These are phyloP conservation scores for Leccinum insolens DNA, from an alignment of 1,284 basidiomycete species.

Conservation along the genomic window DNA sequence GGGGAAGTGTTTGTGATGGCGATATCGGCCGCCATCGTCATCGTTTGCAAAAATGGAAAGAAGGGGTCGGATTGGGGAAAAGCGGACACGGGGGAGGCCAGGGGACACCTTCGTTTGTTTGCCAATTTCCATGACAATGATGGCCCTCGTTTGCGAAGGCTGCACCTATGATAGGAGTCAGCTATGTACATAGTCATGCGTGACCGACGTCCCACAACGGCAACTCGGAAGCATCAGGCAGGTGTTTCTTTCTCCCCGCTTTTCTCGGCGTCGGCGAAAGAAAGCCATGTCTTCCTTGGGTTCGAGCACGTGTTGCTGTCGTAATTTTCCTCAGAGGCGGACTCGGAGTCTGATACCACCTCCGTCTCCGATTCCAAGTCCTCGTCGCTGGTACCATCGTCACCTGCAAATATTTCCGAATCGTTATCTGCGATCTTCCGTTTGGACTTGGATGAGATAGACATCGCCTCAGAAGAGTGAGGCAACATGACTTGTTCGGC, in stretches of 20 bases:
- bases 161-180: background rate
- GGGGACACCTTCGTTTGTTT: background rate
- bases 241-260: background rate
- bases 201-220: background rate
- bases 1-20: background rate
- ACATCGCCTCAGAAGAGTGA: no score
- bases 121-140: background rate
- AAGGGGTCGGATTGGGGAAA: background rate
- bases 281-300: slow-evolving; percentile 9
- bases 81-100: background rate
- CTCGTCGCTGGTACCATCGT: no score
- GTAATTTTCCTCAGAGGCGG: background rate
- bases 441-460: no score
- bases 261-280: background rate
- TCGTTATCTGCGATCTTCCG: no score
- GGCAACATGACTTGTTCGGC: no score
- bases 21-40: background rate
- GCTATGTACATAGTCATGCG: background rate
- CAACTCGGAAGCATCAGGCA: background rate
- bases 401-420: no score
- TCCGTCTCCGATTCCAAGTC: no score
- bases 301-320: slow-evolving; percentile 7
- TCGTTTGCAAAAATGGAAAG: background rate
- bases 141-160: background rate
- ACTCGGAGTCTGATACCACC: no score